These are phyloP conservation scores for Voacanga thouarsii DNA, from an alignment of 257 asterid species.

Conservation along the genomic window DNA sequence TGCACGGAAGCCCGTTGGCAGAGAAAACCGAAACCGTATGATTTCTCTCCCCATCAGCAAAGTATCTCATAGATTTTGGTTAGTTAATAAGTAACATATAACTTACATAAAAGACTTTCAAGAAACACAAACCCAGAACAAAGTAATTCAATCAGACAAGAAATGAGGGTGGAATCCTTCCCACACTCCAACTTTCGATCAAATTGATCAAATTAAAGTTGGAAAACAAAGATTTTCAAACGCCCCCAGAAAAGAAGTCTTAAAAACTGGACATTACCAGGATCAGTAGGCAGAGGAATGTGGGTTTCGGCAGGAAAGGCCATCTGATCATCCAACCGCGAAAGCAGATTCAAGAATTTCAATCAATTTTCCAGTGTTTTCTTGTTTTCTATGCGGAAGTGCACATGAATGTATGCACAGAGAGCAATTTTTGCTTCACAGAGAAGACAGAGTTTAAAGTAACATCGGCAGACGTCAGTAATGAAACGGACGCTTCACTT, in stretches of 20 bases:
- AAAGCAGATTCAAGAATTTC: conserved; percentile 15
- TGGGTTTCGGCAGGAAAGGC: conserved; percentile 60
- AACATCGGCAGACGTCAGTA: neutral
- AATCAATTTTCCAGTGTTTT: conserved; percentile 2
- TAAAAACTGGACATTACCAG: conserved; percentile 36
- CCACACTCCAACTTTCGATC: neutral
- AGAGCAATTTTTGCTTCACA: neutral
- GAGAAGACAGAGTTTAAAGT: neutral
- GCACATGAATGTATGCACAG: conserved; percentile 11
- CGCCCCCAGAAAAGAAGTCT: neutral
- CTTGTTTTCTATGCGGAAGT: neutral
- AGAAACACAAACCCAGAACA: neutral
- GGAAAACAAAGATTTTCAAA: neutral
- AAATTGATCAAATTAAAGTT: conserved; percentile 15
- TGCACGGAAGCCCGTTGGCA: neutral
- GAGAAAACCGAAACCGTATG: neutral
- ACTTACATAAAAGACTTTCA: neutral
- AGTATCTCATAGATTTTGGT: neutral
- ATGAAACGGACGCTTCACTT: neutral
- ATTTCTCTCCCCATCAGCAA: neutral
- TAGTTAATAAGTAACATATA: neutral
- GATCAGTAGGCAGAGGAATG: conserved; percentile 63
- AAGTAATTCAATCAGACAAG: neutral
- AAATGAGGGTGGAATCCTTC: neutral
- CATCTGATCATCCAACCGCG: conserved; percentile 39